Conservation (phyloP, 2,329 filamentous ascomycete species). For the Aureobasidium musti region DNA sequence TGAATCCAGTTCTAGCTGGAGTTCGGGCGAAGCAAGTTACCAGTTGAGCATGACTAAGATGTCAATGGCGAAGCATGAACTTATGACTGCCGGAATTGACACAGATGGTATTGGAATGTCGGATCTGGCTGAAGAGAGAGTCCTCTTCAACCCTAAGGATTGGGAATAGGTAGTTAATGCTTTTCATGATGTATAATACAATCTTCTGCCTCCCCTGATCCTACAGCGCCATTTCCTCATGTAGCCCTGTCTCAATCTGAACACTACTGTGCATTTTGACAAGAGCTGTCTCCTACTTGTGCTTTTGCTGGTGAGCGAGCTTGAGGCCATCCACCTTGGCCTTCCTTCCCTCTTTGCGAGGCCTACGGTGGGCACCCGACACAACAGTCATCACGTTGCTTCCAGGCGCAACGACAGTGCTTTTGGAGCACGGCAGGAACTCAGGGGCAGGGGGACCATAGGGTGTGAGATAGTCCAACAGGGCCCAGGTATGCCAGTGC, state of each 20-base stretch:
- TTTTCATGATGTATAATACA: constrained; percentile 2
- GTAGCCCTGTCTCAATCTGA: too few relatives aligned
- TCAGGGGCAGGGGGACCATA: not conserved
- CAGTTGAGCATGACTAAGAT: not conserved
- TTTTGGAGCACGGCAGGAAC: not conserved
- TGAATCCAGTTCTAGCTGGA: not conserved
- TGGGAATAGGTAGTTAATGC: not conserved
- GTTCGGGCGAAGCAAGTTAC: not conserved
- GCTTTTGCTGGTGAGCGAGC: too few relatives aligned
- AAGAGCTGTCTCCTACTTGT: too few relatives aligned
- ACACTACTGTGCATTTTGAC: too few relatives aligned
- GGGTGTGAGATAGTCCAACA: not conserved
- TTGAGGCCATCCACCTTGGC: not conserved
- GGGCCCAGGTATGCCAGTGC: not conserved
- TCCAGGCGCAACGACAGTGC: not conserved
- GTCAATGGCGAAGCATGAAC: too few relatives aligned
- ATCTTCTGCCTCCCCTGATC: not conserved
- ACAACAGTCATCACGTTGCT: not conserved
- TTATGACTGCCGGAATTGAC: not conserved
- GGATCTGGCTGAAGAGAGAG: not conserved
- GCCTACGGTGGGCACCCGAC: not conserved
- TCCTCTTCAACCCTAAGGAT: not conserved
- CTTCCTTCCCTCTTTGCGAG: not conserved
- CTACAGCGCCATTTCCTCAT: not conserved
- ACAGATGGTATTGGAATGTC: not conserved